phyloP scores from a whole-genome alignment of 371 early-diverging fungal genomes.

The Apophysomyces trapeziformis region DNA sequence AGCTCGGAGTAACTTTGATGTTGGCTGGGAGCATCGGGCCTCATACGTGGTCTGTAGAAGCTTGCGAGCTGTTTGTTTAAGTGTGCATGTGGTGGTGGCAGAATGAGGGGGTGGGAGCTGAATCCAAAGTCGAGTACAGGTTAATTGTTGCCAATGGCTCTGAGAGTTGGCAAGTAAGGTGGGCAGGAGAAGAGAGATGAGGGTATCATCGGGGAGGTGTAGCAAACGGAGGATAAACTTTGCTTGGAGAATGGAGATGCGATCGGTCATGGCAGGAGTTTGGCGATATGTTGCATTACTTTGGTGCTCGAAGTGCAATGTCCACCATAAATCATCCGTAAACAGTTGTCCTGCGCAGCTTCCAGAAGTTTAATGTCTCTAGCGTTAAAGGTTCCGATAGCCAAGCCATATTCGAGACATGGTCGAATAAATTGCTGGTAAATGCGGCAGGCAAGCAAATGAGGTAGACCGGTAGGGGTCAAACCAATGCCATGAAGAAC shows the following conservation, averaged over 20 bases:
- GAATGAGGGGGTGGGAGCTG: neutral
- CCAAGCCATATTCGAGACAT: constrained; percentile 14
- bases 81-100: neutral
- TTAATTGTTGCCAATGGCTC: no score
- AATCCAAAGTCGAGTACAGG: no score
- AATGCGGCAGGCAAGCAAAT: neutral
- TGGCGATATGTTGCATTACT: constrained; percentile 23
- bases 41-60: neutral
- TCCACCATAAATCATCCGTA: constrained; percentile 15
- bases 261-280: constrained; percentile 15
- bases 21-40: no score
- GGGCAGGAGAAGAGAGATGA: neutral
- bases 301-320: constrained; percentile 16
- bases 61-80: neutral
- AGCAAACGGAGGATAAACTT: constrained; percentile 9
- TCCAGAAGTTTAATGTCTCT: neutral
- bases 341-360: constrained; percentile 17
- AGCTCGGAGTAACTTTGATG: no score
- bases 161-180: no score
- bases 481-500: constrained; percentile 7
- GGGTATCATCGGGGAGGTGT: constrained; percentile 13
- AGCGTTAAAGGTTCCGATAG: neutral
- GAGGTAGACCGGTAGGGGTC: constrained; percentile 11
- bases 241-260: constrained; percentile 6
- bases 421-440: constrained; percentile 13